Base-by-base conservation (phyloP, 768 basidiomycete genomes). In the Phallus indusiatus region DNA sequence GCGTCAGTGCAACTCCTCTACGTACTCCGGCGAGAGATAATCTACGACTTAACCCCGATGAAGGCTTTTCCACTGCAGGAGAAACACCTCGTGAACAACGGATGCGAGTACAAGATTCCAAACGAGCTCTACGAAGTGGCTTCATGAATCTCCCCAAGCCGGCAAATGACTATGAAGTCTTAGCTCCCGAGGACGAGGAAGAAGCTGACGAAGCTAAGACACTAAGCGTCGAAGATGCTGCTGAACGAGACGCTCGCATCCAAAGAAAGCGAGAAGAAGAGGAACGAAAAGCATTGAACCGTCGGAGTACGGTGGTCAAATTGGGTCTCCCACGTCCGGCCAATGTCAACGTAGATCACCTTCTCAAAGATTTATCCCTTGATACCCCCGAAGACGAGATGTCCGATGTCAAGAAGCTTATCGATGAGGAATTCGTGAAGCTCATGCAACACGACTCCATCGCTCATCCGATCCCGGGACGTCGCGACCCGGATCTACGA, bases 141-240 rank as follows among this genome's bases (percentile, higher is more conserved):
- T 97, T 98, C 73, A 79, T 79, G 73, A 84, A 71, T 61, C 76
- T 99, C 16, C 96, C 96, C 0, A 85, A 84, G 64, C 94, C 96
- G 0, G 92, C 97, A 74, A 97, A 98, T 70, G 95, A 98, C 71
- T 98, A 97, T 65, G 94, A 98, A 72, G 75, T 99, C 50, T 80
- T 94, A 47, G 84, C 95, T 9, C 91, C 90, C 1, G 94, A 95
- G 64, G 89, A 92, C 17, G 89, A 92, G 55, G 88, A 76, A 10
- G 77, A 72, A 1, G 74, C 69, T 21, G 71, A 68, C 1, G 76
- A 72, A 5, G 67, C 66, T 12, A 72, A 63, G 55, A 64, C 62
- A 60, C 58, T 82, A 53, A 73, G 79, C 0, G 88, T 85, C 60
- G 93, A 97, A 70, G 96, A 99, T 71, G 94, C 94, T 0, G 88